Base-by-base conservation (phyloP, 2,329 filamentous ascomycete species). In the Domatiomyces globalis region DNA sequence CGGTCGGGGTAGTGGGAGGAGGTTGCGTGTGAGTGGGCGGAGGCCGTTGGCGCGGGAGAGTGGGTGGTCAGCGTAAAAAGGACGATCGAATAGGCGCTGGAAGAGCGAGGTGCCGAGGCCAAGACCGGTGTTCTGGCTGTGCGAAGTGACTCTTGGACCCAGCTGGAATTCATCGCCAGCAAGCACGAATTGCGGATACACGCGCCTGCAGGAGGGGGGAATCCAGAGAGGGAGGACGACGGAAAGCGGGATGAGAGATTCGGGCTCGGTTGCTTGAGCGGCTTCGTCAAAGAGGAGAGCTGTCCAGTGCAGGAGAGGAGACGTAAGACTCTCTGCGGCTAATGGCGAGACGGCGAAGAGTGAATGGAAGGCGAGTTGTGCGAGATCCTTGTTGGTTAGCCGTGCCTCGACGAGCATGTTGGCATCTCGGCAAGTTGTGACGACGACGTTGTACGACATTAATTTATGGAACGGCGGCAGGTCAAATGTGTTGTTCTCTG, bases 161-260 rank as follows among this genome's bases (percentile, higher is more conserved):
- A 73, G 65, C 56, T 73, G 71, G 47, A 69, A 63, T 44, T 72
- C 64, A 56, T 73, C 71, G 29, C 71, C 71, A 17, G 70, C 70
- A 69, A 73, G 69, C n/a, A 70, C 61, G 43, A 73, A 65, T 43
- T 66, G 63, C 5, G 70, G 69, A 46, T 63, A 54, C 15, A 43
- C 33, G 10, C 43, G 46, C 61, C 59, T 2, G 33, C 33, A 39
- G 33, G 33, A 39, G 5, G 33, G 33, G 10, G 33, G 33, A 15
- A 10, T 39, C 33, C 33, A 39, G 15, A 39, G 33, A 39, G 33
- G 33, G 33, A 39, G 33, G 33, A 15, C 15, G 33, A 39, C 33
- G 49, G 10, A 63, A 15, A 72, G 61, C 2, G 67, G 69, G 0
- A 72, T 62, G 1, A 73, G 56, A 2, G 66, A 67, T 0, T 61